A percentile compares a stretch with the other conserved stretches of the same genome.
phyloP scores from a whole-genome alignment of 345 rosid genomes.

The Litchi chinensis region DNA sequence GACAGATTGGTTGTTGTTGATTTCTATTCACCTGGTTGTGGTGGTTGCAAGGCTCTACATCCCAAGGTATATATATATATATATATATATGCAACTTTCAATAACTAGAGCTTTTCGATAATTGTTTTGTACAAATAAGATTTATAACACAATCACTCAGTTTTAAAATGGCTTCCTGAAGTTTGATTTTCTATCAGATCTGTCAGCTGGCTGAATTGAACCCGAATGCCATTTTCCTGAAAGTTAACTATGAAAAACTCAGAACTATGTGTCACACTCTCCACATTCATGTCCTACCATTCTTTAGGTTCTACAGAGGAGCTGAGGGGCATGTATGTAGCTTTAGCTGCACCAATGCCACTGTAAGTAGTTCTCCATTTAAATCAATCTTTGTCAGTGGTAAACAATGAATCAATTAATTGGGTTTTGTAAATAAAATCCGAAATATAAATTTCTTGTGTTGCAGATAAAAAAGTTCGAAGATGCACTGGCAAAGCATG shows the following conservation, averaged over 20 bases:
- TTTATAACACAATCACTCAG: background rate
- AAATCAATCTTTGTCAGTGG: background rate
- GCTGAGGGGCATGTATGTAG: constrained; percentile 69
- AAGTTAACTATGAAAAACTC: constrained; percentile 75
- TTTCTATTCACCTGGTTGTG: constrained; percentile 84
- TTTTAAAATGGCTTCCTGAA: background rate
- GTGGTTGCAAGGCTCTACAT: constrained; percentile 84
- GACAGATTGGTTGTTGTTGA: constrained; percentile 63
- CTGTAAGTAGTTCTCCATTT: constrained; percentile 36
- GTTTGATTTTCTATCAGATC: constrained; percentile 35
- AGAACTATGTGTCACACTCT: constrained; percentile 65
- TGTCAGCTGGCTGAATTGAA: constrained; percentile 77
- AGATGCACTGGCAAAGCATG: constrained; percentile 60
- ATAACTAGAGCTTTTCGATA: background rate
- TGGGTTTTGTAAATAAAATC: too few species aligned
- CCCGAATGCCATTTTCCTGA: constrained; percentile 58
- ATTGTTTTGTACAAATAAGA: background rate
- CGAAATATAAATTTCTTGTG: background rate
- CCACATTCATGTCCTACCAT: constrained; percentile 71
- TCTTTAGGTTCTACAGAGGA: constrained; percentile 79
- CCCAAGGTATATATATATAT: constrained; percentile 54
- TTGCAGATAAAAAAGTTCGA: constrained; percentile 70
- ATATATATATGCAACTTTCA: too few species aligned
- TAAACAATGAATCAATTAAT: too few species aligned
- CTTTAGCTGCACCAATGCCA: constrained; percentile 72